phyloP scores from a whole-genome alignment of 2,329 filamentous ascomycete species.

The Ophiostoma sp. region DNA sequence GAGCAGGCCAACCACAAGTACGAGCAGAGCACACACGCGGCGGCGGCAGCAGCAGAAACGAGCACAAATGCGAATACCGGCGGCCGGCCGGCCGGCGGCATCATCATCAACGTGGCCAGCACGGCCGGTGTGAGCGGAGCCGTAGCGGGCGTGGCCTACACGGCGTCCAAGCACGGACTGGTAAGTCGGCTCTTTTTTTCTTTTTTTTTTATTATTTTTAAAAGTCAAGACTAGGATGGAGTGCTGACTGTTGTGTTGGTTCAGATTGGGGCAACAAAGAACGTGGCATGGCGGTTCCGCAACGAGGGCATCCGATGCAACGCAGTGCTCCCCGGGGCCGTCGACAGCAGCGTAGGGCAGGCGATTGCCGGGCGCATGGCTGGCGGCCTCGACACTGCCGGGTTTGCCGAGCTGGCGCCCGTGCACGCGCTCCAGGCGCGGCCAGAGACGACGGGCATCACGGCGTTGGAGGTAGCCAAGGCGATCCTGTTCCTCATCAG shows the following conservation, averaged over 20 bases:
- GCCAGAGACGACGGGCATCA: constrained; percentile 26
- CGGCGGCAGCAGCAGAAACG: not conserved
- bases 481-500: constrained; percentile 37
- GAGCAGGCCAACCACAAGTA: constrained; percentile 35
- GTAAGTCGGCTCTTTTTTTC: not conserved
- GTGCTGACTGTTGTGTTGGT: not conserved
- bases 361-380: constrained; percentile 26
- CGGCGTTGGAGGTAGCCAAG: constrained; percentile 35
- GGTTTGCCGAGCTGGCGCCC: constrained; percentile 30
- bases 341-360: constrained; percentile 33
- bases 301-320: constrained; percentile 44
- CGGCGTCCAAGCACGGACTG: constrained; percentile 37
- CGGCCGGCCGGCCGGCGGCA: constrained; percentile 31
- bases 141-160: constrained; percentile 35
- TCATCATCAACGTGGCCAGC: constrained; percentile 46
- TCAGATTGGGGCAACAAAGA: constrained; percentile 41
- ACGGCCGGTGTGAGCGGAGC: constrained; percentile 41
- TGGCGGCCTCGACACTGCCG: constrained; percentile 30
- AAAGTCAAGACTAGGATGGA: not conserved
- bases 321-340: constrained; percentile 38
- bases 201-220: no score
- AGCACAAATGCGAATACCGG: not conserved
- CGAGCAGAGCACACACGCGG: not conserved
- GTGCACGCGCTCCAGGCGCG: constrained; percentile 33
- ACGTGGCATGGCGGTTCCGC: constrained; percentile 43